These are phyloP conservation scores for Flaveria floridana DNA, from an alignment of 140 eudicot genomes.

Conservation along the genomic window DNA sequence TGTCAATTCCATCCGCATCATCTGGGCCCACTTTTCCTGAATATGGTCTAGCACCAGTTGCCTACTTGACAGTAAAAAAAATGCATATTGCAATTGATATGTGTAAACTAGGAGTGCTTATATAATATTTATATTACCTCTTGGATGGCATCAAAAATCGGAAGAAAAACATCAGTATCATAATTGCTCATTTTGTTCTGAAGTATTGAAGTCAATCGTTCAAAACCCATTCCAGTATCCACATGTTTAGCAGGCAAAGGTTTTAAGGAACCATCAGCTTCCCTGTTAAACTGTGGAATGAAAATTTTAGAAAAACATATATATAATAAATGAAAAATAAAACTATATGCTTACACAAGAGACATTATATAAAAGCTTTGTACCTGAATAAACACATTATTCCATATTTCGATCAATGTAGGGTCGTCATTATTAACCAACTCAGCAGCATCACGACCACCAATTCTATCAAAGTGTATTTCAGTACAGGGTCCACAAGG, in stretches of 20 bases:
- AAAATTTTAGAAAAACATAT: neutral
- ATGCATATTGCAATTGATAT: constrained; percentile 9
- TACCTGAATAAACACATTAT: constrained; percentile 96
- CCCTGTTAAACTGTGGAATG: constrained; percentile 80
- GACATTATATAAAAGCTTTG: constrained; percentile 5
- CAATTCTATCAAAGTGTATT: constrained; percentile 91
- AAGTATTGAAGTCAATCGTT: constrained; percentile 93
- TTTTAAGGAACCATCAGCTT: constrained; percentile 77
- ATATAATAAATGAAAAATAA: neutral
- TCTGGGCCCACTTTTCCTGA: constrained; percentile 89
- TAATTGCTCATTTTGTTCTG: constrained; percentile 93
- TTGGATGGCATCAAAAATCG: constrained; percentile 86
- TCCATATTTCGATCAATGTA: constrained; percentile 95
- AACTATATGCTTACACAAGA: constrained; percentile 2
- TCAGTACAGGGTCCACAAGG: constrained; percentile 99
- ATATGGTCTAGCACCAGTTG: constrained; percentile 82
- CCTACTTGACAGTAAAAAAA: constrained; percentile 40
- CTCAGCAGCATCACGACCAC: constrained; percentile 84
- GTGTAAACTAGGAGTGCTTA: neutral
- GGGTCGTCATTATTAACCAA: constrained; percentile 95
- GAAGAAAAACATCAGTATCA: constrained; percentile 86
- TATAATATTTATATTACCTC: constrained; percentile 42
- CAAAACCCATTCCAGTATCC: constrained; percentile 98
- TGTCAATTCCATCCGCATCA: constrained; percentile 80
- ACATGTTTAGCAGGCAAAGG: constrained; percentile 94